Percentiles rank a stretch among this genome's conserved stretches.
phyloP scores from a whole-genome alignment of 257 asterid genomes.

The Misopates orontium region DNA sequence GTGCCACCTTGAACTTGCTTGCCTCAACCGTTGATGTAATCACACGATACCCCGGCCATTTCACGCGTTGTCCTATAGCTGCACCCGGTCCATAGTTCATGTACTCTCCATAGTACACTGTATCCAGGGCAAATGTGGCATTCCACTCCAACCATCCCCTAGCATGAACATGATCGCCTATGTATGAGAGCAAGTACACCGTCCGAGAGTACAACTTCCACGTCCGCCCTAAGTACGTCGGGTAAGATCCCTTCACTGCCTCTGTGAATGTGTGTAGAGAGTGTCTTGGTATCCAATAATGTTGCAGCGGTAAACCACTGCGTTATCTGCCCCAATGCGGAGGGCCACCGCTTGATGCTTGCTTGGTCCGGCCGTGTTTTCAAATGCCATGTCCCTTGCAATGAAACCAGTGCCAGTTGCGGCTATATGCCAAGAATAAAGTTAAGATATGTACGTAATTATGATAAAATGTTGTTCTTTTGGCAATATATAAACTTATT shows the following conservation, averaged over 20 bases:
- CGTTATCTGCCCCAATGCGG: conserved; percentile 81
- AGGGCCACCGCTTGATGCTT: conserved; percentile 98
- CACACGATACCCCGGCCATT: conserved; percentile 74
- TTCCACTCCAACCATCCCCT: conserved; percentile 93
- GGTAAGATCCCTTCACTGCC: conserved; percentile 41
- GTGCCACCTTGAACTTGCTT: conserved; percentile 42
- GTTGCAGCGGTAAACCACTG: conserved; percentile 74
- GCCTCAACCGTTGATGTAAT: conserved; percentile 40
- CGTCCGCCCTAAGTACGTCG: conserved; percentile 83
- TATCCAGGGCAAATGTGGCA: conserved; percentile 61
- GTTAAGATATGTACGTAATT: background rate
- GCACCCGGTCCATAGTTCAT: conserved; percentile 84
- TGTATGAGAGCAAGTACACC: conserved; percentile 63
- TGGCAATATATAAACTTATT: too few relatives aligned
- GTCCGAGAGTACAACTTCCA: conserved; percentile 87
- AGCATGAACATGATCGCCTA: conserved; percentile 74
- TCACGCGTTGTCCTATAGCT: conserved; percentile 54
- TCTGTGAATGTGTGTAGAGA: conserved; percentile 70
- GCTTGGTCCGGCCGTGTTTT: too few relatives aligned
- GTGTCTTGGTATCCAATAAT: conserved; percentile 90
- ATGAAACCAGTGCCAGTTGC: conserved; percentile 90
- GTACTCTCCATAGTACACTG: too few relatives aligned
- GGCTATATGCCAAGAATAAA: conserved; percentile 43
- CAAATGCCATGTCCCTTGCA: conserved; percentile 79
- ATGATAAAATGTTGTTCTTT: background rate